Base-by-base conservation (phyloP, 495 filamentous ascomycete species). In the Neurospora intermedia region DNA sequence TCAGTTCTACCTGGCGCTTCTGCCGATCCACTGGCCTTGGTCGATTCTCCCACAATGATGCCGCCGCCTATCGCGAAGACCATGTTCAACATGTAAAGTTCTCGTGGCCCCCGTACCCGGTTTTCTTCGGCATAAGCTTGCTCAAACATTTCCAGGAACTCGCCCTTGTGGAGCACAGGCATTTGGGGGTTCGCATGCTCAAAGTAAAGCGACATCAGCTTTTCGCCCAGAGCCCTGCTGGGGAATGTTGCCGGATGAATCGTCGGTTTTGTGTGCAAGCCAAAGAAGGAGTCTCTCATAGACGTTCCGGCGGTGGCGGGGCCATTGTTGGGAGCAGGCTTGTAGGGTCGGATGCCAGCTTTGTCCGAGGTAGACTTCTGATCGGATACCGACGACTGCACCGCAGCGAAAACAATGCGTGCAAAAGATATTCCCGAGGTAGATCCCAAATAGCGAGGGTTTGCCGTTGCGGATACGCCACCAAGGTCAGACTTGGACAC, bases 21-120 rank as follows among this genome's bases (percentile, higher is more conserved):
- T 62, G 43, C 69, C 11, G 71, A 70, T 0, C 39, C 66, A n/a
- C 75, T 71, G 4, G 73, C 74, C 80, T 81, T 84, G 77, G 75
- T 79, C 72, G 73, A 77, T 70, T 81, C 91, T 70, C 91, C 92
- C 75, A 97, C 88, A 74, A 97, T 96, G 75, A 97, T 97, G 1
- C 94, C 95, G 15, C 93, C 92, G 10, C 95, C 95, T 74, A 98
- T 97, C 7, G 95, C 95, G 83, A 95, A 98, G n/a, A 98, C 95
- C 80, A 98, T 98, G 80, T 97, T 97, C 69, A 98, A 86, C 81
- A 94, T 89, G 79, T 98, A 98, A 16, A 94, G 88, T 81, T 97
- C 94, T 70, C 93, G 88, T 9, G 94, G 89, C 23, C 91, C 92
- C 40, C 93, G 88, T 72, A 88, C 88, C 72, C 89, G 88, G 70